These are phyloP conservation scores for Didymellaceae sp. DNA, from an alignment of 2,329 filamentous ascomycete genomes.

Conservation along the genomic window DNA sequence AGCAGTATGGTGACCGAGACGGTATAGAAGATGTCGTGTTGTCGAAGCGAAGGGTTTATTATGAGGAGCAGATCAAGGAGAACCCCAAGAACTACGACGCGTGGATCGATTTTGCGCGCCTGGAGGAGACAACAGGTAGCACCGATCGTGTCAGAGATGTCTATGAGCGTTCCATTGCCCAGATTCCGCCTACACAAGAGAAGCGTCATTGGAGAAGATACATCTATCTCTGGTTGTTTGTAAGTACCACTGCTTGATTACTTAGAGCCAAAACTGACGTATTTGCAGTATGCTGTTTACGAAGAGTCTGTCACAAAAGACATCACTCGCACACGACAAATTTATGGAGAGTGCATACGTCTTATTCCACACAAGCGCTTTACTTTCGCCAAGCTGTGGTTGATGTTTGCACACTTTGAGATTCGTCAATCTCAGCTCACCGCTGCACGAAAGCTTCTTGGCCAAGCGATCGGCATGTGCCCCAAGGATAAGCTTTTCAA, in stretches of 20 bases:
- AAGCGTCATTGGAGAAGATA: conserved; percentile 98
- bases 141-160: conserved; percentile 85
- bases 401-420: conserved; percentile 86
- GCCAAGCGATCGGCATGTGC: conserved; percentile 89
- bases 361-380: conserved; percentile 95
- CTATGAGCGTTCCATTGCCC: conserved; percentile 94
- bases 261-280: neutral
- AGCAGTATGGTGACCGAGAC: conserved; percentile 92
- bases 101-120: conserved; percentile 93
- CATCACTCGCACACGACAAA: conserved; percentile 77
- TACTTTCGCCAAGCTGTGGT: conserved; percentile 96
- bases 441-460: conserved; percentile 84
- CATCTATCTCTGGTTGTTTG: conserved; percentile 95
- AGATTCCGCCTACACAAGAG: conserved; percentile 92
- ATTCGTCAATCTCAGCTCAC: conserved; percentile 83
- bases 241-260: neutral
- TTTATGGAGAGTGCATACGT: conserved; percentile 87
- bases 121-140: conserved; percentile 88
- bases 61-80: conserved; percentile 92
- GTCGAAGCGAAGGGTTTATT: conserved; percentile 90
- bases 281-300: conserved; percentile 79
- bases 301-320: conserved; percentile 89
- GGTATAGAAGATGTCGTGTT: conserved; percentile 95
- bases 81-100: conserved; percentile 96
- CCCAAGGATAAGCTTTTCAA: conserved; percentile 96